These are phyloP conservation scores for Echinochloa phyllopogon DNA, from an alignment of 176 grass and related monocot genomes.

Conservation along the genomic window DNA sequence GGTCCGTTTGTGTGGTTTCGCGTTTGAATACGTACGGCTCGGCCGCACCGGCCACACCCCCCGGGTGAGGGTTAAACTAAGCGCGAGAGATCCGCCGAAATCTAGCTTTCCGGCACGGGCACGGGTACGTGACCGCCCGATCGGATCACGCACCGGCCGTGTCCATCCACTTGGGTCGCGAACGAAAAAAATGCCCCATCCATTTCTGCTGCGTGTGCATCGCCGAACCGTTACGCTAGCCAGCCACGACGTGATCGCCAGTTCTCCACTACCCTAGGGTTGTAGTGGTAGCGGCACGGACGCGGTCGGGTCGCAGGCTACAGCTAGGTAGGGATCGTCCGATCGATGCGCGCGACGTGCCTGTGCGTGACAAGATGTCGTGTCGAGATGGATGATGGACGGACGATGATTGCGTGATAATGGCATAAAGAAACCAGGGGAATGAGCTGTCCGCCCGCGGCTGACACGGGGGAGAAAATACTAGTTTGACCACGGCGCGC, in stretches of 20 bases:
- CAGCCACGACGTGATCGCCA: not conserved
- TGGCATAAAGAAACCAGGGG: not conserved
- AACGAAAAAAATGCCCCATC: not conserved
- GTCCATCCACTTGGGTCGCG: not conserved
- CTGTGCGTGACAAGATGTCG: conserved; percentile 3
- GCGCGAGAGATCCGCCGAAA: conserved; percentile 10
- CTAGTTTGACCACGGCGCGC: conserved; percentile 1
- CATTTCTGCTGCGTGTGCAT: not conserved
- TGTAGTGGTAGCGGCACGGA: not conserved
- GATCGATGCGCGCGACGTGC: not conserved
- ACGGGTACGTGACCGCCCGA: conserved; percentile 15
- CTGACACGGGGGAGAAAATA: not conserved
- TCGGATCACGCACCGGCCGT: conserved; percentile 29
- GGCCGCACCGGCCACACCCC: not conserved
- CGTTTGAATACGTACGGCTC: conserved; percentile 10
- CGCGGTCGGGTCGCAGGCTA: not conserved
- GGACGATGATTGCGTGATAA: conserved; percentile 38
- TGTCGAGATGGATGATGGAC: not conserved
- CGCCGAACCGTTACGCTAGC: not conserved
- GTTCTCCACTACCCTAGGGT: too few species aligned
- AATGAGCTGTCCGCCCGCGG: conserved; percentile 26
- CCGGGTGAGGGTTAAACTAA: conserved; percentile 1
- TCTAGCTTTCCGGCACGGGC: conserved; percentile 16
- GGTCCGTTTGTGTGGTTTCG: not conserved
- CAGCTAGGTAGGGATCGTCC: not conserved